Conservation (phyloP, 371 early-diverging fungal species). For the Phascolomyces articulosus region DNA sequence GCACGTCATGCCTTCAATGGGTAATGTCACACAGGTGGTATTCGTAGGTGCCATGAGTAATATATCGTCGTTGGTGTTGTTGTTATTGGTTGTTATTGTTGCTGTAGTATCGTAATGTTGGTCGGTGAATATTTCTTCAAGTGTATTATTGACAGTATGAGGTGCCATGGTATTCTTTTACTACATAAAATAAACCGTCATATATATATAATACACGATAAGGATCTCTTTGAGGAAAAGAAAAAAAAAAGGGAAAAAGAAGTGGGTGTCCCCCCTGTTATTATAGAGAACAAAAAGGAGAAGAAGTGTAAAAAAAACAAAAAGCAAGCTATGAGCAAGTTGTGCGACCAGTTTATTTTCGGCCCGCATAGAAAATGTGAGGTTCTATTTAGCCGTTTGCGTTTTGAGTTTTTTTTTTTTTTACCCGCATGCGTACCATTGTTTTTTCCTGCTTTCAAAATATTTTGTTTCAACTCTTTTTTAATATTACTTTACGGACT, state of each 20-base stretch:
- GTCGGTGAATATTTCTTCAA: slow-evolving; percentile 5
- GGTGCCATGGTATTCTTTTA: background rate
- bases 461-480: too few species aligned
- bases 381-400: too few species aligned
- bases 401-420: too few species aligned
- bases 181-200: background rate
- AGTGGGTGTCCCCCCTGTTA: background rate
- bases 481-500: too few species aligned
- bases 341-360: too few species aligned
- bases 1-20: slow-evolving; percentile 79
- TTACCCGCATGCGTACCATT: too few species aligned
- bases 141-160: background rate
- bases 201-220: background rate
- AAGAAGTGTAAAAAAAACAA: background rate
- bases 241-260: background rate
- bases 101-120: background rate
- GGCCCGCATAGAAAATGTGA: too few species aligned
- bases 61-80: too few species aligned
- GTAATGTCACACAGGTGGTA: background rate
- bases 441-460: too few species aligned
- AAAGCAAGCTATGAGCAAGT: too few species aligned
- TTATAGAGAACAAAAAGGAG: background rate
- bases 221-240: background rate
- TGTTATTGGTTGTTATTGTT: too few species aligned
- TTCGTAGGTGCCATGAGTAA: background rate